Conservation (phyloP, 768 basidiomycete genomes). For the Hericium erinaceus region DNA sequence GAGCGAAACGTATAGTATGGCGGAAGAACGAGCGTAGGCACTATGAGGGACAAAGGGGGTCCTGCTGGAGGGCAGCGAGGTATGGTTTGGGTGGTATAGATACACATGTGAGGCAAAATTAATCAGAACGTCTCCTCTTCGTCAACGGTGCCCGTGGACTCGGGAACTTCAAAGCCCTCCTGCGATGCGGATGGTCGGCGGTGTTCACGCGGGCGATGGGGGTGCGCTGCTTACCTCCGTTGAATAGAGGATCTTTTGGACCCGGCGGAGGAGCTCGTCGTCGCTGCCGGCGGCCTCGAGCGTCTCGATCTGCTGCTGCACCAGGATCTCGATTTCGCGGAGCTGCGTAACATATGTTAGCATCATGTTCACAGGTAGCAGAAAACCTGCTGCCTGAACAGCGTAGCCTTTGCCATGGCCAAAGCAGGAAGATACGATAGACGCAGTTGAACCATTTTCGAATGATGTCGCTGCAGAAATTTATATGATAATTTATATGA, state of each 20-base stretch:
- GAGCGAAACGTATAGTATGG: neutral
- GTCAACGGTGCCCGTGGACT: conserved; percentile 41
- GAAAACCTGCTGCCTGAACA: too few species aligned
- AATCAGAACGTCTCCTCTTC: conserved; percentile 75
- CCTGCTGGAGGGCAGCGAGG: neutral
- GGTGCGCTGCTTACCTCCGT: conserved; percentile 62
- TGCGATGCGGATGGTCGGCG: conserved; percentile 23
- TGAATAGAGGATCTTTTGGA: conserved; percentile 89
- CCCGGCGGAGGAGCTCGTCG: conserved; percentile 56
- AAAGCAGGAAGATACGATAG: neutral
- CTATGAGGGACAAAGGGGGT: neutral
- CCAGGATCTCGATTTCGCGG: conserved; percentile 91
- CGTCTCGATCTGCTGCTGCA: conserved; percentile 66
- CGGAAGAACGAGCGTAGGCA: neutral
- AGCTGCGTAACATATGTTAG: conserved; percentile 42
- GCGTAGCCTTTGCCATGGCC: neutral
- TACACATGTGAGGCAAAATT: neutral
- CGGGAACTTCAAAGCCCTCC: conserved; percentile 94
- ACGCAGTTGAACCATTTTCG: neutral
- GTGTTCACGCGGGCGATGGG: neutral
- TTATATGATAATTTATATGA: too few species aligned
- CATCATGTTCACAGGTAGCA: too few species aligned
- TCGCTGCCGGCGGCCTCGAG: conserved; percentile 49
- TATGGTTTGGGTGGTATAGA: neutral
- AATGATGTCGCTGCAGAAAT: too few species aligned